phyloP scores from a whole-genome alignment of 495 filamentous ascomycete genomes.

The Penicillium malachiteum region DNA sequence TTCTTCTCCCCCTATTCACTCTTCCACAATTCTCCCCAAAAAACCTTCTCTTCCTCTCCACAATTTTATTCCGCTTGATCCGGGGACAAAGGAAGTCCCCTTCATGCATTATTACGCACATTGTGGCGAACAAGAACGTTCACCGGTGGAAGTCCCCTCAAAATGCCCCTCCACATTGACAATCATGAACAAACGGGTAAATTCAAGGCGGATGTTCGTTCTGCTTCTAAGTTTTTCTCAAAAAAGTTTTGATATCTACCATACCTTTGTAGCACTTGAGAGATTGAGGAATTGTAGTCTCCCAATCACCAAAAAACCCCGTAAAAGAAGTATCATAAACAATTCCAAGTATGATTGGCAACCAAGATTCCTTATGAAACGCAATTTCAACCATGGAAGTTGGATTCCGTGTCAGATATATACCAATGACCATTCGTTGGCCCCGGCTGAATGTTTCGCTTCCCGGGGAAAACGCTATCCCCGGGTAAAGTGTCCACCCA shows the following conservation, averaged over 20 bases:
- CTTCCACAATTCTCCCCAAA: neutral
- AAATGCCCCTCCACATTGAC: neutral
- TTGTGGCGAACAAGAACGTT: constrained; percentile 13
- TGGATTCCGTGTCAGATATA: constrained; percentile 22
- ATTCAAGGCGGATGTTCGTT: neutral
- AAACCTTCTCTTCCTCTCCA: constrained; percentile 9
- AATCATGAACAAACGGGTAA: constrained; percentile 11
- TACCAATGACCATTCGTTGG: constrained; percentile 17
- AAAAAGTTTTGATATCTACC: too few species aligned
- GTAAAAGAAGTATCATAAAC: neutral
- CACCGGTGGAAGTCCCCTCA: constrained; percentile 10
- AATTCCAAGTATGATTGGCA: neutral
- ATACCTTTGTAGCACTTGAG: too few species aligned
- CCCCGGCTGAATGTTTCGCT: constrained; percentile 26
- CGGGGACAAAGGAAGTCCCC: constrained; percentile 11
- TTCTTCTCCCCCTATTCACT: neutral
- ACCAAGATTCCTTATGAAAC: neutral
- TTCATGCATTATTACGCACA: constrained; percentile 9
- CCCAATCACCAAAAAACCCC: too few species aligned
- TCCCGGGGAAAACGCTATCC: constrained; percentile 40
- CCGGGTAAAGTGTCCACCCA: constrained; percentile 24
- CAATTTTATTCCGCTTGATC: constrained; percentile 12
- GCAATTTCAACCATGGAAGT: constrained; percentile 8
- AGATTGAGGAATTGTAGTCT: too few species aligned
- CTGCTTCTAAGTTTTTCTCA: neutral